Conservation (phyloP, 768 basidiomycete genomes). For the Pisolithus orientalis region DNA sequence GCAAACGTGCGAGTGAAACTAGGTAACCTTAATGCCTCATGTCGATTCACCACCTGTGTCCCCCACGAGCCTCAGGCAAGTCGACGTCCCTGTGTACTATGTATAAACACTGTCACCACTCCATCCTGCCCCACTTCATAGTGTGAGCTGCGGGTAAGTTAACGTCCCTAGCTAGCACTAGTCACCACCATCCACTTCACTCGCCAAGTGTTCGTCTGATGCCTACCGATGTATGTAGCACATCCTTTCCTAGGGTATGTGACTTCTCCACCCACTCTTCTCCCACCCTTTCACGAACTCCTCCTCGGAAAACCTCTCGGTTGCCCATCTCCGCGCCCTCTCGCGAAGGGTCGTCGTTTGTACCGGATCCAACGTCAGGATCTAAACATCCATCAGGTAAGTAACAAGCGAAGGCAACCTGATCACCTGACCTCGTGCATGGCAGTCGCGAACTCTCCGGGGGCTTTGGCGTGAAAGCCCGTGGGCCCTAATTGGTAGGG, state of each 20-base stretch:
- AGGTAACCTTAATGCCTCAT: no score
- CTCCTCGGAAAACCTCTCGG: conserved; percentile 66
- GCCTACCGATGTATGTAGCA: background rate
- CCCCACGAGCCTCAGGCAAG: no score
- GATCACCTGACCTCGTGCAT: conserved; percentile 44
- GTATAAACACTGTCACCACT: no score
- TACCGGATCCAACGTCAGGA: conserved; percentile 45
- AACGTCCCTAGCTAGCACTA: no score
- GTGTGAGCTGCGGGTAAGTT: no score
- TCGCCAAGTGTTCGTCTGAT: no score
- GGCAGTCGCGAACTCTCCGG: conserved; percentile 58
- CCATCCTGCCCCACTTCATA: no score
- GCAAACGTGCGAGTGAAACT: no score
- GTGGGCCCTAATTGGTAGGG: conserved; percentile 68
- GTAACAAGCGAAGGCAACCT: background rate
- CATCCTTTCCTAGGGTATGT: conserved; percentile 1
- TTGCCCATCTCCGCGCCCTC: conserved; percentile 66
- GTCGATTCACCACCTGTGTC: no score
- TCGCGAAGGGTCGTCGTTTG: conserved; percentile 58
- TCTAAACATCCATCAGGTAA: conserved; percentile 7
- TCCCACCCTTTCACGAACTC: conserved; percentile 79
- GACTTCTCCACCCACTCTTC: conserved; percentile 50
- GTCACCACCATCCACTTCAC: no score
- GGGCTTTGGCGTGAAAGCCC: conserved; percentile 75
- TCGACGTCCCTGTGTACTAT: no score